Base-by-base conservation (phyloP, 2,329 filamentous ascomycete species). In the Tricladium varicosporioides region DNA sequence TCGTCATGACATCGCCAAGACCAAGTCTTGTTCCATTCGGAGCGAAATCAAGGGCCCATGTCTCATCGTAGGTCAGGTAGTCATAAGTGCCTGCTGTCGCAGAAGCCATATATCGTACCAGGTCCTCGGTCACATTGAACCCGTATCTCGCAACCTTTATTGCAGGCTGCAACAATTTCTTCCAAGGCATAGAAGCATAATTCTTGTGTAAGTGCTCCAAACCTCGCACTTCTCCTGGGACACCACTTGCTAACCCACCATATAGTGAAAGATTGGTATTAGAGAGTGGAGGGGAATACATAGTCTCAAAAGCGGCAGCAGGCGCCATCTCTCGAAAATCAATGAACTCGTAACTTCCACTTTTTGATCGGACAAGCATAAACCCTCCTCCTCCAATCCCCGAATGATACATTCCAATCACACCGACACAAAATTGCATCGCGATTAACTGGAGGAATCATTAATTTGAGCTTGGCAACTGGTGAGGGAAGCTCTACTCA, bases 31-130 rank as follows among this genome's bases (percentile, higher is more conserved):
- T 87, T 2, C 92, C 93, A 59, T 92, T 85, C 0, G 91, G 91
- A 1, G 91, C 92, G 74, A 97, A 97, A 69, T 97, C 93, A 48
- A 89, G 72, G 0, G 92, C 91, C 88, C 91, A 97, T 2, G 84
- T 82, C 0, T 88, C 85, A 56, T 97, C 85, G 2, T 88, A 78
- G 0, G 85, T 76, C 0, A 97, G 75, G 66, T 96, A 96, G 63
- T 91, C 80, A 44, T 77, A 73, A 4, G 76, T 75, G 0, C 50
- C 42, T 13, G 62, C 51, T 1, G 53, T 71, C 57, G 69, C 69
- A 70, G 56, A 73, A 2, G 67, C 63, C 72, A 82, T 84, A 63
- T 87, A 91, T 69, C 78, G 82, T 33, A 90, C 76, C 2, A 88
- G 71, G 64, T 89, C 86, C 46, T 76, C 69, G 1, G 76, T 83